Base-by-base conservation (phyloP, 2,329 filamentous ascomycete genomes). In the Dactylella cylindrospora region DNA sequence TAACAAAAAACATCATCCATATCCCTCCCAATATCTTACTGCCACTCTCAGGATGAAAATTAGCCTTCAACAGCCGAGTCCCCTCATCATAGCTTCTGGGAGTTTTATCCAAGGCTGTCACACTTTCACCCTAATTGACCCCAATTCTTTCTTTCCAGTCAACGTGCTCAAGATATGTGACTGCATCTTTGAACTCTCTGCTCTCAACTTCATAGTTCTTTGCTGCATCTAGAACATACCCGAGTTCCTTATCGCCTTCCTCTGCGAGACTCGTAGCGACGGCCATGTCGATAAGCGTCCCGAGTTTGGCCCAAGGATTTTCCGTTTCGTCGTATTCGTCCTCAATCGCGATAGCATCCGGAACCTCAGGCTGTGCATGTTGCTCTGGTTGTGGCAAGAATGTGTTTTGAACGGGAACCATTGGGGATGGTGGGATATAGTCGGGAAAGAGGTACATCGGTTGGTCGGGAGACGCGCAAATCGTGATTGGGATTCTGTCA, bases 221-320 rank as follows among this genome's bases (percentile, higher is more conserved):
- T 12, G 23, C 20, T 3, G 9, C 41, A 9, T 46, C 20, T 8
- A 61, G 10, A 3, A 41, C 22, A 9, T 23, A 43, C 12, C 8
- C 25, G 3, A 52, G 23, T 9, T 47, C 28, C n/a, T 10, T 2
- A 17, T 52, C 28, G 1, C 46, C 40, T 3, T 38, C 22, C 10
- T 15, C 13, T 15, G 46, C 54, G 8, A 47, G 33, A 12, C 15
- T 35, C 6, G 9, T 35, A 7, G 54, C 41, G n/a, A 47, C 13
- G 6, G 46, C 54, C 28, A 61, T 22, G 17, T 41, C 25, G n/a
- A 33, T 40, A 3, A 61, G 41, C 2, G 54, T 61, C n/a, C 47
- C 8, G 7, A 61, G 23, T 19, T 41, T 38, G 1, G 40, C 54
- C 39, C 32, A 61, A 3, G 40, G 25, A 2, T 29, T 33, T 7